Percentiles rank a stretch among this genome's conserved stretches.
Conservation (phyloP, 2,329 filamentous ascomycete genomes). For the Escovopsis sp. region DNA sequence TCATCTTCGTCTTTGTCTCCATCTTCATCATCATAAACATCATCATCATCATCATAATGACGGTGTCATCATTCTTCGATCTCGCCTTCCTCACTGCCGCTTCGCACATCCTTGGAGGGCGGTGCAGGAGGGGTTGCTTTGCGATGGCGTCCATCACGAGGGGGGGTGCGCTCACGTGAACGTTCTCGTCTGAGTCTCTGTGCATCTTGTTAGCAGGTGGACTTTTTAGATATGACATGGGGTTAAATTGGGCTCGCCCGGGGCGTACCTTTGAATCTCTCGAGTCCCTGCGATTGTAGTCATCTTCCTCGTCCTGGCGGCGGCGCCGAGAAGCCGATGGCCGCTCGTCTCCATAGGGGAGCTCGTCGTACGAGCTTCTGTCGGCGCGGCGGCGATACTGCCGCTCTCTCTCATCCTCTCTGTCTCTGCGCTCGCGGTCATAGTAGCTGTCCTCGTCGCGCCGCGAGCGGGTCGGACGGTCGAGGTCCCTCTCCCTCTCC, state of each 20-base stretch:
- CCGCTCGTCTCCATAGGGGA: constrained; percentile 75
- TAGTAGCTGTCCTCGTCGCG: constrained; percentile 56
- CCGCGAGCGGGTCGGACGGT: constrained; percentile 37
- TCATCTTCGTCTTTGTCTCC: too few species aligned
- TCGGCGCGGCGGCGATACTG: constrained; percentile 69
- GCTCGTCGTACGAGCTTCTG: constrained; percentile 65
- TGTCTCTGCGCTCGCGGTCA: constrained; percentile 72
- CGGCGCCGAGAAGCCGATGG: constrained; percentile 55
- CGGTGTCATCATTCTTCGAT: constrained; percentile 56
- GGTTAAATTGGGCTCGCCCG: neutral
- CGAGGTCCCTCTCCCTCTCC: constrained; percentile 29
- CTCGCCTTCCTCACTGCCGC: constrained; percentile 91
- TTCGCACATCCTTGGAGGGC: constrained; percentile 35
- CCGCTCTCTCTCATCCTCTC: constrained; percentile 81
- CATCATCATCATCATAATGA: too few species aligned
- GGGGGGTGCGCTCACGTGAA: constrained; percentile 45
- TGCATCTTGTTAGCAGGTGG: constrained; percentile 13
- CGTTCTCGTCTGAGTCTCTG: constrained; percentile 45
- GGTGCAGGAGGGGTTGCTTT: constrained; percentile 34
- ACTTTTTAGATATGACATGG: neutral
- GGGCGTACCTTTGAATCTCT: constrained; percentile 50
- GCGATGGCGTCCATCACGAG: constrained; percentile 39
- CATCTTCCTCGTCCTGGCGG: constrained; percentile 63
- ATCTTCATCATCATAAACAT: too few species aligned
- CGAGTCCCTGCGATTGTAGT: constrained; percentile 47